These are phyloP conservation scores for Colletotrichum cereale DNA, from an alignment of 2,329 filamentous ascomycete genomes.

Conservation along the genomic window DNA sequence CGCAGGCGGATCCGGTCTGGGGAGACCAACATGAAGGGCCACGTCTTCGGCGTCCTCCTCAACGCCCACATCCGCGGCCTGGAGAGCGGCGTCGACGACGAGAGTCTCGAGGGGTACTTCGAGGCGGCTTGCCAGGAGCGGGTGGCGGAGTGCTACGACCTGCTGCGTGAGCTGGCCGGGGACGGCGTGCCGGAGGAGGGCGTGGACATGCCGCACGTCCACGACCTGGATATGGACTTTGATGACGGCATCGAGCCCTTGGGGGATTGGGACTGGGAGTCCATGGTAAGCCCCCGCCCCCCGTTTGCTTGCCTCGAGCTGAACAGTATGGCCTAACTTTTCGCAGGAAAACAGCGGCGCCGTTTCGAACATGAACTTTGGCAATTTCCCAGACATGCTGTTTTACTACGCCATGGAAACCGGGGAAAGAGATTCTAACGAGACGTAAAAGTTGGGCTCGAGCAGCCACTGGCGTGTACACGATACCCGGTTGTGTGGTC, in stretches of 20 bases:
- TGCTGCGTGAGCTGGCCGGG: constrained; percentile 52
- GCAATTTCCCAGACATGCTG: constrained; percentile 10
- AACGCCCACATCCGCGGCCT: constrained; percentile 53
- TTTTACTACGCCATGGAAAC: not conserved
- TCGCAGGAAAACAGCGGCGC: constrained; percentile 18
- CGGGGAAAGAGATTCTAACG: not conserved
- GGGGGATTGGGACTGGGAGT: constrained; percentile 47
- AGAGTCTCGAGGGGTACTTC: constrained; percentile 50
- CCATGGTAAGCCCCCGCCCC: constrained; percentile 49
- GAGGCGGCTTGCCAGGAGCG: constrained; percentile 45
- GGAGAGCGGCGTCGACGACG: constrained; percentile 45
- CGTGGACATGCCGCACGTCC: constrained; percentile 8
- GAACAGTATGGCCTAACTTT: constrained; percentile 43
- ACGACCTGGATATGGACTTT: constrained; percentile 36
- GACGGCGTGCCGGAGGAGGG: constrained; percentile 32
- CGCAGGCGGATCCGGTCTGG: constrained; percentile 54
- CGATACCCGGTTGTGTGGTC: not conserved
- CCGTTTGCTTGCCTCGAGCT: constrained; percentile 41
- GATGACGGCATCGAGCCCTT: constrained; percentile 41
- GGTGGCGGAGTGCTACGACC: constrained; percentile 46
- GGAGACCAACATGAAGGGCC: constrained; percentile 59
- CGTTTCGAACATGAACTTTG: constrained; percentile 19
- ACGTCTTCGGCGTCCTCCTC: constrained; percentile 51
- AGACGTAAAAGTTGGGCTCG: not conserved
- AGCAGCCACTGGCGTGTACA: not conserved